Base-by-base conservation (phyloP, 1,139 yeast genomes). In the Meyerozyma athensensis region DNA sequence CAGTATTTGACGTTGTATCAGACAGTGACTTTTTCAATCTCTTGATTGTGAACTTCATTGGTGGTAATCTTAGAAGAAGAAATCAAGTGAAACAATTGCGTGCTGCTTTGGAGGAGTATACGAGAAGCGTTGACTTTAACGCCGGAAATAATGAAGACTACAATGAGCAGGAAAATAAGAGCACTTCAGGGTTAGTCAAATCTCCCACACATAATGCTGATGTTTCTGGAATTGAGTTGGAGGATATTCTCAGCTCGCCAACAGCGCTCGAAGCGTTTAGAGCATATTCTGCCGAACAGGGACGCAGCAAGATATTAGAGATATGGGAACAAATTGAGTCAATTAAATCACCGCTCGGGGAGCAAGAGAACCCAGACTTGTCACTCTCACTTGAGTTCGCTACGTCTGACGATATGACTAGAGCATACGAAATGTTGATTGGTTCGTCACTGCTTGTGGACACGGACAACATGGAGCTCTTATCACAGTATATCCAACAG, bases 1-100 rank as follows among this genome's bases (percentile, higher is more conserved):
- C 76, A 36, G 54, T 82, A 0, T 52, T 85, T 19, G 58, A 65
- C 17, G 72, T 82, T 65, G 50, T 84, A 1, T 65, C 83, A 0
- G 92, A 85, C 40, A 77, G 92, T 1, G 95, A 87, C 53, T 84
- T 79, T 44, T 83, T 83, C 75, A 90, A 89, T 53, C 72, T 77
- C 39, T 53, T 72, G 37, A 70, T 87, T 14, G 79, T 81, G 5
- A 74, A 75, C 38, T 56, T 74, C 3, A 76, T 86, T 3, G 83
- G 87, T 1, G 77, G 74, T 22, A 75, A 82, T 19, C 65, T 90
- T 51, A 80, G 79, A 44, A 94, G 87, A 49, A 69, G 90, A 43
- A 77, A 76, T 30, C 89, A 86, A 50, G 95, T 89, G 1, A 78
- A 81, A 45, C 77, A 79, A 46, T 68, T 89, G 13, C 65, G 95